Percentiles rank a stretch among this genome's conserved stretches.
Evolutionary conservation across 148 eudicot genomes (phyloP).

Genomic region (Vaccinium corymbosum): DNA sequence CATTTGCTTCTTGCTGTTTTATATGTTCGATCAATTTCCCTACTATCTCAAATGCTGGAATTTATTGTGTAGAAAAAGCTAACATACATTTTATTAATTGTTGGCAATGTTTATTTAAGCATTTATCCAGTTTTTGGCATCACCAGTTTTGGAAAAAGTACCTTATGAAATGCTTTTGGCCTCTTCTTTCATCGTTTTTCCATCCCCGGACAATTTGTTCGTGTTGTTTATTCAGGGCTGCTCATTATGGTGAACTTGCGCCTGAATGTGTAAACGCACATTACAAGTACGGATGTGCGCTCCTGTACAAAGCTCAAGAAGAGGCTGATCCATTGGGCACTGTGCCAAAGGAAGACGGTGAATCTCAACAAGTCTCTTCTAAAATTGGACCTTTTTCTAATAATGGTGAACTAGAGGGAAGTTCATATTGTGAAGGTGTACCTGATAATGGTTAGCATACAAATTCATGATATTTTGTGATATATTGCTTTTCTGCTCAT

Average conservation of each 20-base stretch:
- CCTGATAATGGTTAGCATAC: not conserved
- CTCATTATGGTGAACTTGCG: slow-evolving; percentile 78
- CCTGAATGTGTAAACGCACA: slow-evolving; percentile 75
- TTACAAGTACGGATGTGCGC: slow-evolving; percentile 78
- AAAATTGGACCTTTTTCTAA: slow-evolving; percentile 36
- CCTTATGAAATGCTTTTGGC: not conserved
- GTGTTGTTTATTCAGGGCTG: slow-evolving; percentile 44
- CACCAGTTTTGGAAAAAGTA: not conserved
- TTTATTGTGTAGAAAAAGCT: too few species aligned
- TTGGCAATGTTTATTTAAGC: not conserved
- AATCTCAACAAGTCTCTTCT: slow-evolving; percentile 38
- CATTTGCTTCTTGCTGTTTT: not conserved
- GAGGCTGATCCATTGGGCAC: slow-evolving; percentile 82
- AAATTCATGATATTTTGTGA: not conserved
- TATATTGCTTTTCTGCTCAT: not conserved
- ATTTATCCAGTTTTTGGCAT: not conserved
- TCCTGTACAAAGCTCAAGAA: slow-evolving; percentile 89
- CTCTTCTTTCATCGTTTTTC: not conserved
- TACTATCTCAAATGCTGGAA: not conserved
- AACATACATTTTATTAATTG: not conserved
- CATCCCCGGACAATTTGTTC: not conserved
- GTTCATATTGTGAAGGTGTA: not conserved
- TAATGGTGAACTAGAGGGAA: not conserved
- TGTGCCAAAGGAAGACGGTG: slow-evolving; percentile 80
- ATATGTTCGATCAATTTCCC: not conserved